Base-by-base conservation (phyloP, 2,329 filamentous ascomycete genomes). In the Beauveria medogensis region DNA sequence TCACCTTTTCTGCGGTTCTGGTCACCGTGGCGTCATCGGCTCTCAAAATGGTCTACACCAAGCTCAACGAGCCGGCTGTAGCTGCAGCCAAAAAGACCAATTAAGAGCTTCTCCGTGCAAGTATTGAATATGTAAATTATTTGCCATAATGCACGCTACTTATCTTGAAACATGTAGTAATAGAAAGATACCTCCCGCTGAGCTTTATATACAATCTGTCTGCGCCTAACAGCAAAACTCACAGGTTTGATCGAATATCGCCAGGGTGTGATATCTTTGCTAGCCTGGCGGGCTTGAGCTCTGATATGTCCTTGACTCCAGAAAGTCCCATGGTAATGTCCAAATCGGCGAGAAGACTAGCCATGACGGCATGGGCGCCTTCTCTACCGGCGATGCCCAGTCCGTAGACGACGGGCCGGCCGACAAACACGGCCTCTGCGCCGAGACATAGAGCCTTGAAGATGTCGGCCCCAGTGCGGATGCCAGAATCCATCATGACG, bases 21-120 rank as follows among this genome's bases (percentile, higher is more conserved):
- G 92, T 95, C 84, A 87, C 89, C 2, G 71, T 78, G 3, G 91
- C 86, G 65, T 92, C 90, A 0, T 75, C 83, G 24, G 74, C 79
- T 10, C 75, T 96, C 64, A 88, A 91, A 70, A 87, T 82, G 80
- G 64, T 89, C 1, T 90, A 95, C 73, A 82, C 81, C 2, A 78
- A 77, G 57, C 70, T 90, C 28, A 92, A 91, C 70, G 86, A 87
- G 12, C 72, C 68, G 75, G 63, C 72, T 69, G 58, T 74, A 74
- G 52, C 75, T 72, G 34, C 62, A 68, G 51, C 41, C 5, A 74
- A 73, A 62, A 67, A 66, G 62, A 60, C 51, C 16, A 61, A 64
- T 40, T 66, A 64, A 50, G 30, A 28, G 6, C 24, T 24, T 9
- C 5, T 22, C 6, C 10, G 26, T 24, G 10, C 8, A 14, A 16